Base-by-base conservation (phyloP, 2,329 filamentous ascomycete genomes). In the Akanthomyces uredinophilus region DNA sequence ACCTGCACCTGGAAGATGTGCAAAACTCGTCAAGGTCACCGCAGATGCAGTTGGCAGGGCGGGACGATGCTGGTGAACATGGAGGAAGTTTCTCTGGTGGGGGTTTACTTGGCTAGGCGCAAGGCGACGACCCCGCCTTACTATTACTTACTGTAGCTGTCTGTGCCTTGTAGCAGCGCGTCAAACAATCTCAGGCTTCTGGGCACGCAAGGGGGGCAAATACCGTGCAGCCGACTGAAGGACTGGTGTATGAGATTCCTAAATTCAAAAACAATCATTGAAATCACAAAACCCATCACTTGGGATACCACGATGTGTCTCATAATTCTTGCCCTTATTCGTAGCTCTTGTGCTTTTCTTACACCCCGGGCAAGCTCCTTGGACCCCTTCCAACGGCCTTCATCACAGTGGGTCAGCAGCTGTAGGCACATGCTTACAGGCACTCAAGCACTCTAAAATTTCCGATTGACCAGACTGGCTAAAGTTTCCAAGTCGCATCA, bases 81-180 rank as follows among this genome's bases (percentile, higher is more conserved):
- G 47, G 24, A 58, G 37, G 46, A 60, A 60, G 50, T 60, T 60
- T 60, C 39, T 46, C 49, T 60, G 39, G 58, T 60, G 58, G 58
- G 58, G 58, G 58, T 53, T n/a, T 46, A 32, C 43, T 53, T 53
- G 49, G 55, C 51, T 47, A 27, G 54, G 43, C 16, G n/a, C 8
- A 41, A 44, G 18, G 18, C 35, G 13, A 41, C 3, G 32, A 58
- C 55, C 55, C 55, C 55, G 55, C 55, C 55, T 50, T 49, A 20
- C 11, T 37, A 16, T 11, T 37, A 16, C 5, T 37, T 22, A 18
- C 41, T 44, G 2, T 20, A 10, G n/a, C 41, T 20, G 52, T 8
- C 41, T 20, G 52, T 8, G 27, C 47, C 16, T 32, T 35, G 49
- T 13, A 16, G n/a, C 32, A 39, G n/a, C 14, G 32, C 32, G 32